phyloP scores from a whole-genome alignment of 164 flowering plant genomes.

The Paratinospora sagittata region DNA sequence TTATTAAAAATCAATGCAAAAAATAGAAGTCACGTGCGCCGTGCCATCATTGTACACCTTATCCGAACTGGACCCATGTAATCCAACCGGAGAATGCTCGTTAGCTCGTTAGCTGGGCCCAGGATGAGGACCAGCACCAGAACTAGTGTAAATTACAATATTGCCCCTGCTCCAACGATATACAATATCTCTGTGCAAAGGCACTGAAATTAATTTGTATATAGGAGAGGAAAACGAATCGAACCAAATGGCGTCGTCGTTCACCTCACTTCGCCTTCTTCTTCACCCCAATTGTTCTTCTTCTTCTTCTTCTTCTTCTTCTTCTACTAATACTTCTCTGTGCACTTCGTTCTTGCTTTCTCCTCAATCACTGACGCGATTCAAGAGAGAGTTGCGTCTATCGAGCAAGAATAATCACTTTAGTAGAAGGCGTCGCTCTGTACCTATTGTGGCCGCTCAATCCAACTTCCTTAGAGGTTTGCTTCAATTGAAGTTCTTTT shows the following conservation, averaged over 20 bases:
- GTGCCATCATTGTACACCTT: no score
- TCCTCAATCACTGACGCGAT: background rate
- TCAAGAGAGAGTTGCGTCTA: background rate
- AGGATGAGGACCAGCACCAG: no score
- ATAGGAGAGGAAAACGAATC: background rate
- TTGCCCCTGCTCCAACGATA: no score
- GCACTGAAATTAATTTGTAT: background rate
- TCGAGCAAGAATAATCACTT: background rate
- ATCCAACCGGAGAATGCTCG: no score
- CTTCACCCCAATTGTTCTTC: background rate
- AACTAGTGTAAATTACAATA: no score
- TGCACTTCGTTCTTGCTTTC: background rate
- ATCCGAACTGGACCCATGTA: no score
- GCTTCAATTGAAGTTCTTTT: background rate
- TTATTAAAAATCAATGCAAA: no score
- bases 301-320: no score
- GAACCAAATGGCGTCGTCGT: background rate
- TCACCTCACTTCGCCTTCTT: background rate
- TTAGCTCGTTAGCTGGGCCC: no score
- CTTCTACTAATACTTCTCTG: no score
- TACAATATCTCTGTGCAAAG: no score
- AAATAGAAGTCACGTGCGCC: no score
- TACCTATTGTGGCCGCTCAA: slow-evolving; percentile 5
- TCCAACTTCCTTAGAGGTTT: slow-evolving; percentile 2
- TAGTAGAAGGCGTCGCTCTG: background rate